These are phyloP conservation scores for Colletotrichum falcatum DNA, from an alignment of 2,329 filamentous ascomycete genomes.

Conservation along the genomic window DNA sequence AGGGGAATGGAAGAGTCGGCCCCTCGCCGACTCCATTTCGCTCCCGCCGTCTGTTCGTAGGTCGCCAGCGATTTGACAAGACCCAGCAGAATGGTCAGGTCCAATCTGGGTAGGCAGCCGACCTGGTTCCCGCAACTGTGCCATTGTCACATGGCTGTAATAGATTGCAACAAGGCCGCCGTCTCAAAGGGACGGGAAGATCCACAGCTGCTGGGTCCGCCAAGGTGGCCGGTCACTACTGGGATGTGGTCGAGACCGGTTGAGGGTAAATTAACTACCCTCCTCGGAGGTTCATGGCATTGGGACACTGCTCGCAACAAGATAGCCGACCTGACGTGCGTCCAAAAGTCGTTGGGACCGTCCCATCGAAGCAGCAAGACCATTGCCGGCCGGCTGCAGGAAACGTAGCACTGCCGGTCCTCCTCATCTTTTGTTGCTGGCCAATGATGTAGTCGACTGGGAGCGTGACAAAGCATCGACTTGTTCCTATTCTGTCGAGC, in stretches of 20 bases:
- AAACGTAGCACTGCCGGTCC: neutral
- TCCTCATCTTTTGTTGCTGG: neutral
- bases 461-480: no score
- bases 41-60: neutral
- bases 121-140: neutral
- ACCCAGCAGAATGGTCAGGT: neutral
- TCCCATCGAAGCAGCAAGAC: neutral
- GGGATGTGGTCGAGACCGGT: conserved; percentile 2
- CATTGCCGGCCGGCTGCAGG: neutral
- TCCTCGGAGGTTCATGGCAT: no score
- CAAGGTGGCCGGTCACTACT: neutral
- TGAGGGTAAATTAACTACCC: conserved; percentile 20
- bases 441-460: neutral
- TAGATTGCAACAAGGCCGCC: neutral
- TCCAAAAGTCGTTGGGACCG: no score
- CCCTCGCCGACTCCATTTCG: conserved; percentile 10
- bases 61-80: conserved; percentile 1
- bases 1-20: neutral
- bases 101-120: neutral
- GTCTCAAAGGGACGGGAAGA: neutral
- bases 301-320: no score
- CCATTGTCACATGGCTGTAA: neutral
- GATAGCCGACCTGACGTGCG: no score
- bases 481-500: neutral
- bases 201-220: neutral